Evolutionary conservation across 768 basidiomycete species (phyloP).

Genomic region (Rubroboletus satanas): DNA sequence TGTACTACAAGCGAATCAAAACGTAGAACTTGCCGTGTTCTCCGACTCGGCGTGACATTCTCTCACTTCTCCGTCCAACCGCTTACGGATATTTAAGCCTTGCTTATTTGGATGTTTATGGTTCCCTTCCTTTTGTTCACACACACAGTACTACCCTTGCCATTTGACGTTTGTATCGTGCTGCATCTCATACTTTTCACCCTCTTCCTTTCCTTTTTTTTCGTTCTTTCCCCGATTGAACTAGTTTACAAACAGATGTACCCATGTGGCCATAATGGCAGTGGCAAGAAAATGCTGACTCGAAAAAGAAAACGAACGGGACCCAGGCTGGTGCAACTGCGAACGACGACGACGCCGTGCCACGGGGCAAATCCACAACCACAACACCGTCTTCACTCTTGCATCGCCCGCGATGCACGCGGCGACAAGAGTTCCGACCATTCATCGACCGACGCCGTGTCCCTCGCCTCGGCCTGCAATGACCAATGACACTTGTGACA

Average conservation of each 20-base stretch:
- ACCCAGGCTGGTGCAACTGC: neutral
- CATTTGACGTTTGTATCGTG: slow-evolving; percentile 17
- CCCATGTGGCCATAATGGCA: slow-evolving; percentile 21
- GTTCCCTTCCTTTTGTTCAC: neutral
- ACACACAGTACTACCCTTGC: slow-evolving; percentile 16
- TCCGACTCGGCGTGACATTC: neutral
- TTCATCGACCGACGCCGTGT: slow-evolving; percentile 1
- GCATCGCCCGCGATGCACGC: slow-evolving; percentile 12
- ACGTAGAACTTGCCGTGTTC: slow-evolving; percentile 10
- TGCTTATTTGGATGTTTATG: slow-evolving; percentile 27
- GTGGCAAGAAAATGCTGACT: neutral
- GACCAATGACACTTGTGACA: slow-evolving; percentile 47
- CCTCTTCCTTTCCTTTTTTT: neutral
- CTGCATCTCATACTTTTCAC: slow-evolving; percentile 11
- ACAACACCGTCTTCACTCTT: slow-evolving; percentile 10
- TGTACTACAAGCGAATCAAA: slow-evolving; percentile 70
- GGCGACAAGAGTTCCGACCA: slow-evolving; percentile 15
- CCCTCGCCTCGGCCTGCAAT: slow-evolving; percentile 1
- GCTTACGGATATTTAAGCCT: slow-evolving; percentile 19
- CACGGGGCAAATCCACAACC: neutral
- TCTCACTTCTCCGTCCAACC: neutral
- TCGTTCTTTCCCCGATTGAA: slow-evolving; percentile 1
- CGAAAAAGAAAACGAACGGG: neutral
- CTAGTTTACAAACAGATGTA: slow-evolving; percentile 32
- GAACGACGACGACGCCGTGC: neutral